Conservation (phyloP, 768 basidiomycete species). For the Piloderma croceum region DNA sequence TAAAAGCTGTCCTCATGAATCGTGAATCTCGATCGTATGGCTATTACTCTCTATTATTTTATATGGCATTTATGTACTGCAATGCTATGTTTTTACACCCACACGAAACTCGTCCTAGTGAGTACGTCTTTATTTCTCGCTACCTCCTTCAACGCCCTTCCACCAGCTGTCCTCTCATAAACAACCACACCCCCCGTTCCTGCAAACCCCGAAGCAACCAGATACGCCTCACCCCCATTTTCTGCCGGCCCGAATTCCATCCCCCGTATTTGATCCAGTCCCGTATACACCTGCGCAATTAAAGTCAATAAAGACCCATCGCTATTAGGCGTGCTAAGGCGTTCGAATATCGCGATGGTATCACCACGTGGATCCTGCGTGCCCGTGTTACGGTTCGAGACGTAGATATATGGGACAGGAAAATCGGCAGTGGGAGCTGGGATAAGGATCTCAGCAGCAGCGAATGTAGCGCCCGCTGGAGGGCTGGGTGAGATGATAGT, state of each 20-base stretch:
- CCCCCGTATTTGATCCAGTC: conserved; percentile 57
- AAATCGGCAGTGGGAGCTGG: conserved; percentile 38
- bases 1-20: too few relatives aligned
- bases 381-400: conserved; percentile 61
- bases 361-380: conserved; percentile 50
- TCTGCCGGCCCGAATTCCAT: conserved; percentile 53
- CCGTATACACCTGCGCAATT: conserved; percentile 54
- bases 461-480: conserved; percentile 35
- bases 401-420: conserved; percentile 62
- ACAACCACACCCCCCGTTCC: conserved; percentile 53
- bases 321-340: too few relatives aligned
- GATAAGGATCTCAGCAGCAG: conserved; percentile 61
- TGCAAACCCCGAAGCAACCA: conserved; percentile 49
- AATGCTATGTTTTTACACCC: conserved; percentile 23
- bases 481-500: conserved; percentile 42
- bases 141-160: conserved; percentile 45
- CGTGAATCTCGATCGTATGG: too few relatives aligned
- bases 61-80: too few relatives aligned
- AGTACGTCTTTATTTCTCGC: conserved; percentile 48
- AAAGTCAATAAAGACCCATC: conserved; percentile 36
- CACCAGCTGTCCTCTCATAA: conserved; percentile 49
- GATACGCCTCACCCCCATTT: conserved; percentile 44
- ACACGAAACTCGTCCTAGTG: conserved; percentile 50
- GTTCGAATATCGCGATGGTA: conserved; percentile 57
- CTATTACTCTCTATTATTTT: too few relatives aligned